These are phyloP conservation scores for Saccharomyces kudriavzevii DNA, from an alignment of 805 yeast genomes.

Conservation along the genomic window DNA sequence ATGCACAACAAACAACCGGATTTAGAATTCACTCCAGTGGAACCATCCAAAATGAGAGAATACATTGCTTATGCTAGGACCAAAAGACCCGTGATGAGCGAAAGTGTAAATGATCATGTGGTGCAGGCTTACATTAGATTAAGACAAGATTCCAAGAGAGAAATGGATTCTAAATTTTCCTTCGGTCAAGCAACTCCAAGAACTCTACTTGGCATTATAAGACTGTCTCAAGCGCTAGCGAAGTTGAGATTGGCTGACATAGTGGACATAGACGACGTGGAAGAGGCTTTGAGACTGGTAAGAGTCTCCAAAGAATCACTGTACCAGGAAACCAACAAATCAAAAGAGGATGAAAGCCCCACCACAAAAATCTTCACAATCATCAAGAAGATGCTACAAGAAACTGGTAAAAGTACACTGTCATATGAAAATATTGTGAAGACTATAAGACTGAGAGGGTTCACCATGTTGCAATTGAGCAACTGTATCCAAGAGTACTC, in stretches of 20 bases:
- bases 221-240: slow-evolving; percentile 93
- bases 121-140: slow-evolving; percentile 79
- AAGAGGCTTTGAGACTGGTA: slow-evolving; percentile 83
- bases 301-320: slow-evolving; percentile 84
- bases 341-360: slow-evolving; percentile 55
- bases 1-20: slow-evolving; percentile 86
- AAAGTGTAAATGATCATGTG: slow-evolving; percentile 78
- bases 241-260: slow-evolving; percentile 70
- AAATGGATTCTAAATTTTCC: slow-evolving; percentile 59
- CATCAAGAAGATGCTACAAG: slow-evolving; percentile 50
- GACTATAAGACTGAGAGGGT: slow-evolving; percentile 71
- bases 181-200: slow-evolving; percentile 94
- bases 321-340: slow-evolving; percentile 42
- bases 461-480: slow-evolving; percentile 67
- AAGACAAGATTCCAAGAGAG: slow-evolving; percentile 86
- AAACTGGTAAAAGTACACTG: slow-evolving; percentile 31
- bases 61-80: slow-evolving; percentile 79
- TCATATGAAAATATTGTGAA: slow-evolving; percentile 46
- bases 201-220: slow-evolving; percentile 80
- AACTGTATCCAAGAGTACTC: slow-evolving; percentile 72
- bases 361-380: slow-evolving; percentile 65
- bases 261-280: slow-evolving; percentile 77
- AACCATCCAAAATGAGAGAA: slow-evolving; percentile 74
- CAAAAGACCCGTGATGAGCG: slow-evolving; percentile 76
- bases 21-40: slow-evolving; percentile 65